Evolutionary conservation across 805 yeast species (phyloP).

Genomic region (Wickerhamomyces bovis): DNA sequence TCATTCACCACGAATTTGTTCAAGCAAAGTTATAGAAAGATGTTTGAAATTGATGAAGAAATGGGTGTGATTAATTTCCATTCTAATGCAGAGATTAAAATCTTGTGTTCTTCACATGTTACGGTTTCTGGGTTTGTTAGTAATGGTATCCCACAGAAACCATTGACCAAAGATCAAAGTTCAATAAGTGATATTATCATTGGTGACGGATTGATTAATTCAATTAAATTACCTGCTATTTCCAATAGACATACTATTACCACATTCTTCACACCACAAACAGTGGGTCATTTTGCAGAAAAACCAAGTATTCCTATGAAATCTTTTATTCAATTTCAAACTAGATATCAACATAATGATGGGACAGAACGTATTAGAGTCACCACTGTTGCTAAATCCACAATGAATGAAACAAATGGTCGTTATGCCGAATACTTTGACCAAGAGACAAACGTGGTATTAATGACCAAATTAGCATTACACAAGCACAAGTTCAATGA

Average conservation of each 20-base stretch:
- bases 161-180: constrained; percentile 53
- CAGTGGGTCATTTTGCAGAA: constrained; percentile 30
- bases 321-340: constrained; percentile 70
- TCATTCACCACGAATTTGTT: constrained; percentile 91
- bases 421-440: constrained; percentile 62
- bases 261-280: constrained; percentile 70
- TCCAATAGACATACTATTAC: constrained; percentile 87
- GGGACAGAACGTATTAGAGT: constrained; percentile 82
- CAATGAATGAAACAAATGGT: constrained; percentile 38
- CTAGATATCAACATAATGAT: constrained; percentile 83
- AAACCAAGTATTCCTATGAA: constrained; percentile 23
- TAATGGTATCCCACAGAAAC: constrained; percentile 34
- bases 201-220: constrained; percentile 69
- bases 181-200: constrained; percentile 88
- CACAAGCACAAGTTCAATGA: constrained; percentile 58
- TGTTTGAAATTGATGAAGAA: constrained; percentile 74
- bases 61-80: constrained; percentile 72
- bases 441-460: constrained; percentile 93
- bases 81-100: constrained; percentile 77
- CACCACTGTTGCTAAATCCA: constrained; percentile 63
- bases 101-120: constrained; percentile 73
- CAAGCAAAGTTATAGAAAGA: constrained; percentile 77
- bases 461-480: constrained; percentile 61
- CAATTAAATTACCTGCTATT: constrained; percentile 72
- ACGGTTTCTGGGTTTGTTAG: constrained; percentile 89